phyloP scores from a whole-genome alignment of 1,139 yeast genomes.

The Groenewaldozyma sp. region DNA sequence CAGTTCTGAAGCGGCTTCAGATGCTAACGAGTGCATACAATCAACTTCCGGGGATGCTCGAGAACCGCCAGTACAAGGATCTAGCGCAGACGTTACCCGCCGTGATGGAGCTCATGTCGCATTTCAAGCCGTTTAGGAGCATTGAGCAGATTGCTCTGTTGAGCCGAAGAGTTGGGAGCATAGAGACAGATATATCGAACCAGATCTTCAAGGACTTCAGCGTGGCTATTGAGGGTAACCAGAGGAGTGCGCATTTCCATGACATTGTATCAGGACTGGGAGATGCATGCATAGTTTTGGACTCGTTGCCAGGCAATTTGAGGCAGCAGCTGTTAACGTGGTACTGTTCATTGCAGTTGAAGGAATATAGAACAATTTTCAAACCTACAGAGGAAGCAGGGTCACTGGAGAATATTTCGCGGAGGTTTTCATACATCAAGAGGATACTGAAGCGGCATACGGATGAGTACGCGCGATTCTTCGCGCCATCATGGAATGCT shows the following conservation, averaged over 20 bases:
- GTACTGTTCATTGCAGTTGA: slow-evolving; percentile 63
- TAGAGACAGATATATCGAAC: slow-evolving; percentile 59
- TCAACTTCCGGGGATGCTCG: slow-evolving; percentile 44
- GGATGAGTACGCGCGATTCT: slow-evolving; percentile 41
- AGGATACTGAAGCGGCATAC: slow-evolving; percentile 57
- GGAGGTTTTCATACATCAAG: slow-evolving; percentile 76
- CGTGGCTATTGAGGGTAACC: slow-evolving; percentile 28
- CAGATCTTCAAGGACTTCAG: slow-evolving; percentile 73
- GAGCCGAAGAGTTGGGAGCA: slow-evolving; percentile 50
- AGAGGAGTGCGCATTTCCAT: slow-evolving; percentile 13
- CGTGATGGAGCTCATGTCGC: slow-evolving; percentile 65
- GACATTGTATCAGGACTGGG: slow-evolving; percentile 26
- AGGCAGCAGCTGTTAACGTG: slow-evolving; percentile 58
- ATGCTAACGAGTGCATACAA: slow-evolving; percentile 77
- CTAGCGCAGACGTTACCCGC: slow-evolving; percentile 64
- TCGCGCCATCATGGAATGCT: slow-evolving; percentile 69
- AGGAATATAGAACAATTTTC: slow-evolving; percentile 70
- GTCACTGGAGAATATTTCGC: slow-evolving; percentile 70
- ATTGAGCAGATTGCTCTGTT: slow-evolving; percentile 72
- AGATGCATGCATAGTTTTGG: slow-evolving; percentile 66
- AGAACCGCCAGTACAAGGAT: slow-evolving; percentile 49
- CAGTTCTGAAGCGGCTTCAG: slow-evolving; percentile 75
- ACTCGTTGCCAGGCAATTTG: slow-evolving; percentile 52
- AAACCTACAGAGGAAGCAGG: slow-evolving; percentile 85
- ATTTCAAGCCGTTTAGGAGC: slow-evolving; percentile 75